Evolutionary conservation across 768 basidiomycete genomes (phyloP), one percentile per base, ranked within the genome.

Genomic region (Podaxis mareebaensis): DNA sequence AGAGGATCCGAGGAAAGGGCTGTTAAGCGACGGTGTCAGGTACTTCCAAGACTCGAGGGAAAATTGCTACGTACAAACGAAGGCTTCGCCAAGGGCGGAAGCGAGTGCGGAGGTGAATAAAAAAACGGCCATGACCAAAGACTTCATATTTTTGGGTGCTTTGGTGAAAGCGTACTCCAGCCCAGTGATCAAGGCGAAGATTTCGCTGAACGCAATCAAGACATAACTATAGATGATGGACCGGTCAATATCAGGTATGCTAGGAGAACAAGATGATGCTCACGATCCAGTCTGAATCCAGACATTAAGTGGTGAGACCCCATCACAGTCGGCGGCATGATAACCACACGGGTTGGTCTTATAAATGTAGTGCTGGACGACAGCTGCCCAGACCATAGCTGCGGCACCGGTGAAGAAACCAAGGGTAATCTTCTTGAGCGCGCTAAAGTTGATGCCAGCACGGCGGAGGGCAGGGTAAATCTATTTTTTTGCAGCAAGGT

Each of bases 151-250:
- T 74, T 79, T 86, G 12, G 93, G 93, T n/a, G 92, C 93, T 75
- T 94, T 93, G 30, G 89, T 91, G 77, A 89, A 94, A 20, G 91
- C 92, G 68, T 93, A 93, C 73, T 94, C 91, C 63, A 94, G 82
- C 7, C 90, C 89, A 0, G 91, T 93, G 75, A 94, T 91, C 4
- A 87, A 87, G 1, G 90, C 90, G 53, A 92, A 81, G 71, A 94
- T 92, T 76, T 93, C 91, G 70, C 83, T 85, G 63, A 87, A 79
- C 2, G 88, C 89, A 67, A 91, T 81, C 53, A 91, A 75, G 46
- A 90, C 73, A 71, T 91, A 91, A 5, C 85, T 86, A 53, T 1
- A 64, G 56, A 6, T 17, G 24, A 22, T 17, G 22, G 15, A 15
- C 20, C 39, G 48, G 24, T 48, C 22, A n/a, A 38, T 1, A 39